Conservation (phyloP, 2,329 filamentous ascomycete species). For the Claviceps monticola region DNA sequence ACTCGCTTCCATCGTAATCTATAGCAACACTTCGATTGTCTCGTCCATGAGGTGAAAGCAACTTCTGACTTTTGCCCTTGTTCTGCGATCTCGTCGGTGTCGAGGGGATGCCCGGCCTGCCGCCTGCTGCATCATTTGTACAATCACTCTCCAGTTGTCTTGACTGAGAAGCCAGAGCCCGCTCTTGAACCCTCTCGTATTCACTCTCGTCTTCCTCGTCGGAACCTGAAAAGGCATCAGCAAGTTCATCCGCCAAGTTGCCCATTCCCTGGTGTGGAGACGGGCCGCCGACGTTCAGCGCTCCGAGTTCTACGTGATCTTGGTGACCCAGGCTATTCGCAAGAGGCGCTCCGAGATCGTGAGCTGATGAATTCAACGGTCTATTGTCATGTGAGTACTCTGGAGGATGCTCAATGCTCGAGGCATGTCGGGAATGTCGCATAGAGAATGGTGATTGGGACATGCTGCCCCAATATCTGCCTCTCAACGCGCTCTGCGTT, state of each 20-base stretch:
- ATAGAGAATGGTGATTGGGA: conserved; percentile 27
- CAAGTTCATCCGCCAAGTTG: conserved; percentile 70
- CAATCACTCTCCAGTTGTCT: neutral
- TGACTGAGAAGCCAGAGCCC: neutral
- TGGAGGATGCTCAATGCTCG: conserved; percentile 34
- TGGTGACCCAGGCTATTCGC: conserved; percentile 34
- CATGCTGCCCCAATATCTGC: conserved; percentile 1
- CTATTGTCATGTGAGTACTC: conserved; percentile 33
- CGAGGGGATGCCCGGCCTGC: conserved; percentile 7
- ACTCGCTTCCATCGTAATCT: conserved; percentile 61
- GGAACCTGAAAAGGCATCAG: conserved; percentile 55
- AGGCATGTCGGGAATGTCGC: conserved; percentile 44
- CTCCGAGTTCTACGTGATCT: conserved; percentile 32
- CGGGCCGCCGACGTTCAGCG: conserved; percentile 28
- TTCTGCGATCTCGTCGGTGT: conserved; percentile 22
- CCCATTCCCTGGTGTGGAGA: conserved; percentile 47
- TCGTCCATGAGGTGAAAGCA: conserved; percentile 29
- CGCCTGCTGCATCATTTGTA: neutral
- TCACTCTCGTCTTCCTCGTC: conserved; percentile 49
- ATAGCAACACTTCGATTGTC: conserved; percentile 39
- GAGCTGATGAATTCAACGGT: conserved; percentile 35
- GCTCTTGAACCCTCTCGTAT: conserved; percentile 24
- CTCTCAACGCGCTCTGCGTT: neutral
- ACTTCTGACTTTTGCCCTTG: conserved; percentile 26
- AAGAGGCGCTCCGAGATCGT: conserved; percentile 35